Conservation (phyloP, 805 yeast genomes). For the Starmerella bacillaris region DNA sequence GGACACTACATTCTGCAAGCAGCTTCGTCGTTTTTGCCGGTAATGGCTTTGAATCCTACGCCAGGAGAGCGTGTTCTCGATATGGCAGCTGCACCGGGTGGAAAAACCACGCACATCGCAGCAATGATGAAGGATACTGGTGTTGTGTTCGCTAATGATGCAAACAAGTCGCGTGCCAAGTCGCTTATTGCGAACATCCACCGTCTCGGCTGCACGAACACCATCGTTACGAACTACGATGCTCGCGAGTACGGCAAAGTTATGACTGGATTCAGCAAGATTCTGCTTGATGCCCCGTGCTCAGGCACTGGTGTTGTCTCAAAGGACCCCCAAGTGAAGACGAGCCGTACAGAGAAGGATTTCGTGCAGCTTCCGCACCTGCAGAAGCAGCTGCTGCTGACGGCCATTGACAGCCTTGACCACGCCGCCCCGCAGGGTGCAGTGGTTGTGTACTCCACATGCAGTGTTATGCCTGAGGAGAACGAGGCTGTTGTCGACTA, state of each 20-base stretch:
- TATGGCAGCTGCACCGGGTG: constrained; percentile 99
- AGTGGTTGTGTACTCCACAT: constrained; percentile 85
- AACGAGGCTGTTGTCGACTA: constrained; percentile 98
- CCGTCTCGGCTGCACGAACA: constrained; percentile 88
- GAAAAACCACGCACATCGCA: constrained; percentile 85
- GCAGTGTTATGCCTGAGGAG: constrained; percentile 96
- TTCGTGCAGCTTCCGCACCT: constrained; percentile 91
- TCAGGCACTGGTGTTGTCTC: constrained; percentile 99
- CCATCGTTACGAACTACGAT: constrained; percentile 92
- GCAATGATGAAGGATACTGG: constrained; percentile 98
- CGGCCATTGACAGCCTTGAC: constrained; percentile 96
- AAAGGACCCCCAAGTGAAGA: constrained; percentile 87
- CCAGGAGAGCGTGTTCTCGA: constrained; percentile 89
- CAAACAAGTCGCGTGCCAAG: constrained; percentile 90
- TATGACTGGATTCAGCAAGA: constrained; percentile 94
- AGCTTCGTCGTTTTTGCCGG: constrained; percentile 93
- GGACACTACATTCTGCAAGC: constrained; percentile 98
- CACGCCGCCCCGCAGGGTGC: constrained; percentile 76
- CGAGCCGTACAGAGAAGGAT: constrained; percentile 86
- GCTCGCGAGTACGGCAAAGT: constrained; percentile 97
- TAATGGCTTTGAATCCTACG: constrained; percentile 94
- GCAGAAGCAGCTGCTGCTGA: constrained; percentile 78
- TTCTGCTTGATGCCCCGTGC: constrained; percentile 93
- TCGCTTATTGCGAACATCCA: constrained; percentile 93
- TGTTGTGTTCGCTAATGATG: constrained; percentile 89